Conservation (phyloP, 2,329 filamentous ascomycete species). For the Sarocladium kiliense region DNA sequence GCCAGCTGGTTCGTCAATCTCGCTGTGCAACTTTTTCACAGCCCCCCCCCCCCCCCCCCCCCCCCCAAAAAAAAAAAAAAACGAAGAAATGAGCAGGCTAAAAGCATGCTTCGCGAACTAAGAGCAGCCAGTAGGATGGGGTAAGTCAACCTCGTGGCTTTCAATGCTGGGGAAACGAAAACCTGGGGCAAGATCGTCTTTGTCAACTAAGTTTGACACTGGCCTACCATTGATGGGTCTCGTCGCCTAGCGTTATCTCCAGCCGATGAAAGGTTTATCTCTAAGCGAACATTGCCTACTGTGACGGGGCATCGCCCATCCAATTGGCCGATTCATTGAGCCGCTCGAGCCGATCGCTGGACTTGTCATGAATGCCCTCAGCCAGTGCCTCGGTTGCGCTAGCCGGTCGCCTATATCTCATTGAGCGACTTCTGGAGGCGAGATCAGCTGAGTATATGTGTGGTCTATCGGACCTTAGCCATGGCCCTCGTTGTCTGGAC, state of each 20-base stretch:
- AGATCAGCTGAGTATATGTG: too few relatives aligned
- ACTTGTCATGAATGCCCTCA: background rate
- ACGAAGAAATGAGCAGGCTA: too few relatives aligned
- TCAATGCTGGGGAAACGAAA: background rate
- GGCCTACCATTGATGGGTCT: background rate
- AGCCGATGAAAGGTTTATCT: background rate
- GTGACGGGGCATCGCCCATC: background rate
- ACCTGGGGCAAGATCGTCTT: background rate
- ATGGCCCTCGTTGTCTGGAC: too few relatives aligned
- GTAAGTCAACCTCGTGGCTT: background rate
- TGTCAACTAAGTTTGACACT: background rate
- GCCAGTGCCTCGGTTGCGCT: background rate
- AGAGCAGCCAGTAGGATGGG: background rate
- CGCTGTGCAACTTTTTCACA: too few relatives aligned
- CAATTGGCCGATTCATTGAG: background rate
- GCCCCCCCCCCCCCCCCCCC: too few relatives aligned
- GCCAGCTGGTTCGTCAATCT: too few relatives aligned
- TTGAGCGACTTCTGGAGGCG: too few relatives aligned
- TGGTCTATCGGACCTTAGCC: too few relatives aligned
- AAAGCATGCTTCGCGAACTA: too few relatives aligned
- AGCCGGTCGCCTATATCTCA: too few relatives aligned
- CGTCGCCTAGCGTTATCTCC: background rate
- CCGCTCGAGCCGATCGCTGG: background rate
- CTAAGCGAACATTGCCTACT: background rate
- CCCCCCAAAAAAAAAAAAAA: too few relatives aligned